phyloP scores from a whole-genome alignment of 371 early-diverging fungal genomes.

The Apophysomyces elegans region DNA sequence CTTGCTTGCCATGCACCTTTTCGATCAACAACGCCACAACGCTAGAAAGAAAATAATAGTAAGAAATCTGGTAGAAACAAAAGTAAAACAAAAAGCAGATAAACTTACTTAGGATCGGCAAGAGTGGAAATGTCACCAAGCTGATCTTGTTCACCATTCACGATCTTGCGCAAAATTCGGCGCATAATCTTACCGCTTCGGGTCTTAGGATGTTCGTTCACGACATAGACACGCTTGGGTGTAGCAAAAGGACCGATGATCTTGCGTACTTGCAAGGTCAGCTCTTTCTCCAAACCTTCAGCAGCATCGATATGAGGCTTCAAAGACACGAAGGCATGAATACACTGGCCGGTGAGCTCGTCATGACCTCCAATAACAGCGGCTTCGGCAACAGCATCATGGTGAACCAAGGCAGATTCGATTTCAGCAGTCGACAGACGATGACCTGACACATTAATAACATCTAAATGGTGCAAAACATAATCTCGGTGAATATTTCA shows the following conservation, averaged over 20 bases:
- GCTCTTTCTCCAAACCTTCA: constrained; percentile 59
- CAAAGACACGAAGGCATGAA: constrained; percentile 76
- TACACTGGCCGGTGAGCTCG: constrained; percentile 90
- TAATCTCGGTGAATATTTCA: neutral
- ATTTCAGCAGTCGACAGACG: constrained; percentile 96
- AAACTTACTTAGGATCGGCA: constrained; percentile 68
- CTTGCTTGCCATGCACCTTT: constrained; percentile 23
- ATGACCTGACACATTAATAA: constrained; percentile 98
- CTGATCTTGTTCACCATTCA: constrained; percentile 81
- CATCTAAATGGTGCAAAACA: constrained; percentile 52
- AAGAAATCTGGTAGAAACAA: neutral
- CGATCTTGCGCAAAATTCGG: constrained; percentile 92
- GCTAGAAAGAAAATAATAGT: neutral
- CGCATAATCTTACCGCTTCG: constrained; percentile 97
- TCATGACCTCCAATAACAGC: constrained; percentile 95
- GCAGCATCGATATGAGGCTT: constrained; percentile 55
- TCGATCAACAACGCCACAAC: constrained; percentile 21
- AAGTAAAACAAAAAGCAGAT: too few relatives aligned
- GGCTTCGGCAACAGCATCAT: constrained; percentile 87
- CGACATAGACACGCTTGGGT: constrained; percentile 86
- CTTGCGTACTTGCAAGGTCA: constrained; percentile 81
- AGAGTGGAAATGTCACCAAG: constrained; percentile 90
- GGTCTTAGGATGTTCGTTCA: constrained; percentile 96
- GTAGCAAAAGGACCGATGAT: constrained; percentile 95
- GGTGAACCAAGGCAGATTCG: constrained; percentile 82